A percentile compares a stretch with the other conserved stretches of the same genome.
Conservation (phyloP, 176 grass and related monocot species). For the Miscanthus lutarioriparius region DNA sequence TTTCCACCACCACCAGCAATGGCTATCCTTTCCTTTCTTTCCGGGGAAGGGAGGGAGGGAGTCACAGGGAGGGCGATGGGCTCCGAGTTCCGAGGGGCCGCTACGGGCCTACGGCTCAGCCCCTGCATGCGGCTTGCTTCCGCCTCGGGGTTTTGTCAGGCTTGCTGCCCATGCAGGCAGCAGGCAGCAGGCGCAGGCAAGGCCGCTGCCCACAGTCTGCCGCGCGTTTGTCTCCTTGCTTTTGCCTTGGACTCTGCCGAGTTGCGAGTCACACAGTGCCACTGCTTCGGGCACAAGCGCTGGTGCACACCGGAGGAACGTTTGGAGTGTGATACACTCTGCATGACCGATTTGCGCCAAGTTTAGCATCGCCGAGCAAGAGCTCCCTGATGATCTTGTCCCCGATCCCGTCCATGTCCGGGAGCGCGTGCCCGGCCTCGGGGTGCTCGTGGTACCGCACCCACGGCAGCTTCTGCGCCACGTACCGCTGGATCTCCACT, state of each 20-base stretch:
- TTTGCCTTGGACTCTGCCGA: neutral
- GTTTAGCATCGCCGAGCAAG: conserved; percentile 21
- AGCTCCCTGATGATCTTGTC: conserved; percentile 47
- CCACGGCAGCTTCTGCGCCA: conserved; percentile 65
- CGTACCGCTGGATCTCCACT: conserved; percentile 58
- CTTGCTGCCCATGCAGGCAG: conserved; percentile 3
- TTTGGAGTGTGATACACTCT: neutral
- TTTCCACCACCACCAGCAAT: neutral
- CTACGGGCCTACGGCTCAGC: neutral
- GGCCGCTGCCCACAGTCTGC: neutral
- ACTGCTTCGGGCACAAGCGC: neutral
- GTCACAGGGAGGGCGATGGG: too few relatives aligned
- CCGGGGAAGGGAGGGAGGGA: neutral
- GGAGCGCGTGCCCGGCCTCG: conserved; percentile 49
- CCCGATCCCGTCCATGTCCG: neutral
- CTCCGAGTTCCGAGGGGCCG: conserved; percentile 44
- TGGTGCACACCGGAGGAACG: neutral
- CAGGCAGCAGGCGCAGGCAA: neutral
- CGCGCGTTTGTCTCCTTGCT: neutral
- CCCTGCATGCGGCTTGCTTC: conserved; percentile 35
- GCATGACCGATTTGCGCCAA: neutral
- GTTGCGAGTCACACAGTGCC: neutral
- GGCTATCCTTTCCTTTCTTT: conserved; percentile 31
- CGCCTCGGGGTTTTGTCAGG: conserved; percentile 29
- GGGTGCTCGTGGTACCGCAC: conserved; percentile 58